A percentile compares a stretch with the other conserved stretches of the same genome.
Conservation (phyloP, 306 rosid genomes). For the Malus orientalis region DNA sequence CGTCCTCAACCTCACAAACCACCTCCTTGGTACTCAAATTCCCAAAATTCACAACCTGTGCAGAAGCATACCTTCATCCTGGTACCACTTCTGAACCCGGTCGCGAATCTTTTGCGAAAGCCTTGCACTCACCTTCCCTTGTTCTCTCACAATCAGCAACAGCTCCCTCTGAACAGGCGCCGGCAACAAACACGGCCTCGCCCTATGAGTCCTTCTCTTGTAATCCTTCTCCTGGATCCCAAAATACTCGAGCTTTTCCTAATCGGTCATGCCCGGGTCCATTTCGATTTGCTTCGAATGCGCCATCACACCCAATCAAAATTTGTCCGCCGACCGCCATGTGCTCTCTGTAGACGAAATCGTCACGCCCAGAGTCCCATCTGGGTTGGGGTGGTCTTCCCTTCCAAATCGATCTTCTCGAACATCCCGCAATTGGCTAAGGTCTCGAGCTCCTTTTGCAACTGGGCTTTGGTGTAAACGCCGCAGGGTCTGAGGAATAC, state of each 20-base stretch:
- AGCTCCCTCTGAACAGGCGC: conserved; percentile 52
- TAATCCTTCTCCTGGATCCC: conserved; percentile 61
- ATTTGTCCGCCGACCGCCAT: conserved; percentile 74
- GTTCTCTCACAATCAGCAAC: conserved; percentile 51
- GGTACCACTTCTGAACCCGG: conserved; percentile 88
- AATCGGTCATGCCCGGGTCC: conserved; percentile 88
- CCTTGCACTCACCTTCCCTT: conserved; percentile 83
- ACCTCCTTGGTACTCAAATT: conserved; percentile 87
- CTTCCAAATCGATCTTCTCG: conserved; percentile 88
- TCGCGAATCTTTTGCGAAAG: conserved; percentile 83
- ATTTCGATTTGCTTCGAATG: conserved; percentile 76
- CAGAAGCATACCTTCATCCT: conserved; percentile 87
- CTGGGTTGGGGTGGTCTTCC: conserved; percentile 53
- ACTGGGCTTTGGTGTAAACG: conserved; percentile 70
- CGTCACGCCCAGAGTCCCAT: conserved; percentile 57
- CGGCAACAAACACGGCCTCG: conserved; percentile 74
- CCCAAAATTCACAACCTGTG: conserved; percentile 94
- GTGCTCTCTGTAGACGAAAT: conserved; percentile 77
- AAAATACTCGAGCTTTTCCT: conserved; percentile 73
- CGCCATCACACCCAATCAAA: conserved; percentile 70
- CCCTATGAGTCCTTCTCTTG: conserved; percentile 64
- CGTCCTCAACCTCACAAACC: conserved; percentile 94
- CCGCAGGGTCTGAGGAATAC: conserved; percentile 74
- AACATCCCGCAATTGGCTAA: conserved; percentile 89
- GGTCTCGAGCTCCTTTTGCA: conserved; percentile 81